These are phyloP conservation scores for Penstemon eatonii DNA, from an alignment of 257 asterid genomes.

Conservation along the genomic window DNA sequence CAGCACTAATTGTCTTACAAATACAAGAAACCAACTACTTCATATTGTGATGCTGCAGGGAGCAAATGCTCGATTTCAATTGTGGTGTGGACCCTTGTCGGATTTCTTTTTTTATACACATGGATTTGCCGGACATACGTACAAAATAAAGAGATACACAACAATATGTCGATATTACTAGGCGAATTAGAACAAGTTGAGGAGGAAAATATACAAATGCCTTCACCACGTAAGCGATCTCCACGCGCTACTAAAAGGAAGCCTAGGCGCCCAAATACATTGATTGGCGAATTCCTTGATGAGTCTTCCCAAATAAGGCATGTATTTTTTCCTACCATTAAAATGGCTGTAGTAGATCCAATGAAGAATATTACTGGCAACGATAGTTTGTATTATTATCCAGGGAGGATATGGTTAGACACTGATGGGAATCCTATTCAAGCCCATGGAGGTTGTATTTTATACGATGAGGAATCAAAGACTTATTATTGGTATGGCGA, in stretches of 20 bases:
- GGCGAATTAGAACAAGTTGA: constrained; percentile 79
- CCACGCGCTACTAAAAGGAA: constrained; percentile 91
- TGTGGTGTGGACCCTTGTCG: constrained; percentile 61
- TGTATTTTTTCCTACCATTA: constrained; percentile 68
- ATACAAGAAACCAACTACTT: constrained; percentile 64
- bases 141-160: constrained; percentile 33
- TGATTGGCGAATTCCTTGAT: constrained; percentile 87
- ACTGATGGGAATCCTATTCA: constrained; percentile 94
- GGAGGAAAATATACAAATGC: constrained; percentile 77
- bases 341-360: constrained; percentile 60
- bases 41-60: constrained; percentile 77
- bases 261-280: constrained; percentile 60
- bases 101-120: constrained; percentile 62
- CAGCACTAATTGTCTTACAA: constrained; percentile 52
- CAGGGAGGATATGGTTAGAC: constrained; percentile 92
- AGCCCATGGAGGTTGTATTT: constrained; percentile 97
- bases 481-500: constrained; percentile 98
- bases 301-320: constrained; percentile 83
- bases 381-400: constrained; percentile 59
- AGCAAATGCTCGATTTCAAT: constrained; percentile 55
- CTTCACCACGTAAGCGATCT: constrained; percentile 80
- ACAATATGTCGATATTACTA: constrained; percentile 37
- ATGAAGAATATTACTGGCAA: constrained; percentile 42
- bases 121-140: constrained; percentile 38
- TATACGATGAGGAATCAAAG: constrained; percentile 65